A percentile compares a stretch with the other conserved stretches of the same genome.
phyloP scores from a whole-genome alignment of 495 filamentous ascomycete genomes.

The Tuber aestivum region DNA sequence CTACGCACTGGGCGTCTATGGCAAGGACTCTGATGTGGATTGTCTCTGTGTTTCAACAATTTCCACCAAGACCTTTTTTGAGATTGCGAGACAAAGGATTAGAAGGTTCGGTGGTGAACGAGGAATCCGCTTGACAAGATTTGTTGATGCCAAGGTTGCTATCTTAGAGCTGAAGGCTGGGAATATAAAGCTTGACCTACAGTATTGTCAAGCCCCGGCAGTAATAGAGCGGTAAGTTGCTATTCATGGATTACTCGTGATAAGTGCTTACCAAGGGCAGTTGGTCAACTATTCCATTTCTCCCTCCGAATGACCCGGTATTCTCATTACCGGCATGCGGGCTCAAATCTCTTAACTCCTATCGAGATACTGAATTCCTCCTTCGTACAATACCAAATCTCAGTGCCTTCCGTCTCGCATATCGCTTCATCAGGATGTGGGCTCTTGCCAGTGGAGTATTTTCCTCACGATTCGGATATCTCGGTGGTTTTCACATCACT shows the following conservation, averaged over 20 bases:
- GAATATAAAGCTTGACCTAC: constrained; percentile 53
- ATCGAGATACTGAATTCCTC: constrained; percentile 53
- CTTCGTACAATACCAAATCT: constrained; percentile 51
- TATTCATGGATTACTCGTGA: not conserved
- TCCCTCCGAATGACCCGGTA: constrained; percentile 45
- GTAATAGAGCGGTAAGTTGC: constrained; percentile 42
- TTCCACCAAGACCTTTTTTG: constrained; percentile 53
- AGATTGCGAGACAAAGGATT: constrained; percentile 50
- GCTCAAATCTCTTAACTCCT: constrained; percentile 53
- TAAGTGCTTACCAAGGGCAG: constrained; percentile 27
- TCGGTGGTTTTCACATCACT: constrained; percentile 56
- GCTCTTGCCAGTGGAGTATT: constrained; percentile 54
- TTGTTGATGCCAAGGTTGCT: constrained; percentile 51
- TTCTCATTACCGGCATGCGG: constrained; percentile 50
- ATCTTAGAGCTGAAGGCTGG: constrained; percentile 53
- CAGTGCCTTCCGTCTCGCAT: constrained; percentile 50
- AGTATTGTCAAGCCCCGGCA: constrained; percentile 54
- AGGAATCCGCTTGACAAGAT: constrained; percentile 50
- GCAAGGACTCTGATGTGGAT: constrained; percentile 53
- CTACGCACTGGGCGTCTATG: constrained; percentile 56
- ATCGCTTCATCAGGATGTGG: constrained; percentile 53
- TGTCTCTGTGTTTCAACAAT: constrained; percentile 56
- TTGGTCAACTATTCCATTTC: constrained; percentile 40
- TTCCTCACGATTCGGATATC: constrained; percentile 53
- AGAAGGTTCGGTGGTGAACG: constrained; percentile 41